Base-by-base conservation (phyloP, 2,329 filamentous ascomycete genomes). In the Chaetomiaceae sp. region DNA sequence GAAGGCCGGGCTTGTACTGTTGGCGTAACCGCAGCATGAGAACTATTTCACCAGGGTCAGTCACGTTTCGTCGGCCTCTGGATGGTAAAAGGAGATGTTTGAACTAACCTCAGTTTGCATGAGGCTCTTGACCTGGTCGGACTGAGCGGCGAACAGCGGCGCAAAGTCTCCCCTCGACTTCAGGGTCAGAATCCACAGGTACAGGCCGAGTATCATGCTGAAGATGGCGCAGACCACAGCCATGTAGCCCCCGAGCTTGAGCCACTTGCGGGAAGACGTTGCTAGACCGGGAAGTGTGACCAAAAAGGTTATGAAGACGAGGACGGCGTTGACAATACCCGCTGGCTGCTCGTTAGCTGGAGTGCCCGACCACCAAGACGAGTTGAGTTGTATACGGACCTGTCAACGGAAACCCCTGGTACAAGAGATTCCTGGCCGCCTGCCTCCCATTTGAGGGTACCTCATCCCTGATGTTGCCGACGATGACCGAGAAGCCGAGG, bases 1-100 rank as follows among this genome's bases (percentile, higher is more conserved):
- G 65, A 91, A 92, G 45, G 83, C 81, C 10, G 86, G 85, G 12
- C 80, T 76, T 4, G 83, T 85, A 66, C 78, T 81, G 70, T 90
- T 89, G 60, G 79, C 70, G 70, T 88, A 93, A 55, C 88, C 88
- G 61, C 88, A 93, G 79, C 88, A 93, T 60, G 81, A 66, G 66
- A 92, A 91, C 82, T 89, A 62, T 44, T 23, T 21, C 10, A 10
- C 39, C n/a, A 61, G 30, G 12, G 33, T 56, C 43, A 55, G 34
- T 59, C 27, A 61, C 56, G 59, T 62, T 20, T 17, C 16, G 5
- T 17, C 14, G 7, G 30, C 16, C 17, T 40, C 4, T 47, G 58
- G 43, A 12, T 9, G 12, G n/a, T 4, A 8, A 8, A 2, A 13
- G 2, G 5, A 3, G 30, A 19, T 19, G 40, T 27, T 27, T 27